Evolutionary conservation across 2,329 filamentous ascomycete species (phyloP).

Genomic region (Aspergillus nomiae): DNA sequence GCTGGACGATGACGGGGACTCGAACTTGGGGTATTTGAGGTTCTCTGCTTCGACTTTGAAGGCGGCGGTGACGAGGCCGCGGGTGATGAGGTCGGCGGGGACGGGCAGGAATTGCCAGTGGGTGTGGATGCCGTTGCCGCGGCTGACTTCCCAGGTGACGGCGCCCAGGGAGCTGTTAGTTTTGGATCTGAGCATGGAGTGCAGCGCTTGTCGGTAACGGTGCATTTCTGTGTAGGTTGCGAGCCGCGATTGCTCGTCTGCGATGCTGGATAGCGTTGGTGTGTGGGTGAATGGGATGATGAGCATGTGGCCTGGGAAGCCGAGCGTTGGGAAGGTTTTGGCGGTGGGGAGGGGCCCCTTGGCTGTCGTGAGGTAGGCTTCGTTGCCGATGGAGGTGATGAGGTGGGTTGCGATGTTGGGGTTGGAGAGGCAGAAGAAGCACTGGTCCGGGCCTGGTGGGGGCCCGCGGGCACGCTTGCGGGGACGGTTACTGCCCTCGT

Average conservation of each 20-base stretch:
- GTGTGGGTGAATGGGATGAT: conserved; percentile 87
- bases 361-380: conserved; percentile 85
- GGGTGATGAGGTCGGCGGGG: conserved; percentile 65
- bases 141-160: conserved; percentile 91
- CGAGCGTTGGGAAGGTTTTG: conserved; percentile 70
- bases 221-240: conserved; percentile 79
- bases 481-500: conserved; percentile 39
- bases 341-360: conserved; percentile 82
- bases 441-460: conserved; percentile 69
- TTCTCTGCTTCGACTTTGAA: conserved; percentile 91
- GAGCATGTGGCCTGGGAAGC: conserved; percentile 82
- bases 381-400: conserved; percentile 83
- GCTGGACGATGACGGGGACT: conserved; percentile 36
- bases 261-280: conserved; percentile 71
- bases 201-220: conserved; percentile 73
- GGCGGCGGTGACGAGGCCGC: conserved; percentile 79
- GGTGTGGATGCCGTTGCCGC: conserved; percentile 76
- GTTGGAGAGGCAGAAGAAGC: conserved; percentile 96
- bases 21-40: conserved; percentile 58
- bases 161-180: conserved; percentile 65
- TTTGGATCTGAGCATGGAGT: conserved; percentile 67
- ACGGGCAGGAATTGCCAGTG: conserved; percentile 94
- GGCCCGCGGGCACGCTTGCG: conserved; percentile 51
- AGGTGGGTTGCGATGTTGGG: conserved; percentile 82
- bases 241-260: conserved; percentile 56